These are phyloP conservation scores for Hyparrhenia diplandra DNA, from an alignment of 176 grass and related monocot genomes.

Conservation along the genomic window DNA sequence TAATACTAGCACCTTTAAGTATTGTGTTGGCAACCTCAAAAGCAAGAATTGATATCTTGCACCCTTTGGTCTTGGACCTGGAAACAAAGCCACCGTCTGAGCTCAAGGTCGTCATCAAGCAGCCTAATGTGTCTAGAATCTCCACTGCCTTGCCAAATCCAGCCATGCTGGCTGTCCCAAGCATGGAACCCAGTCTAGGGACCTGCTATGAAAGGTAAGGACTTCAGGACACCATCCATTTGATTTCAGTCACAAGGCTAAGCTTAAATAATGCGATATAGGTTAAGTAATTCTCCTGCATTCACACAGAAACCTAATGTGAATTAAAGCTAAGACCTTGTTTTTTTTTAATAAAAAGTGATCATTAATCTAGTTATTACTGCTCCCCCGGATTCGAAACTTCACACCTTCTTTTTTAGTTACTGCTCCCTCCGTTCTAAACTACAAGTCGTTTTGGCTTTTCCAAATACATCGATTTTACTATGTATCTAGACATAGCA, in stretches of 20 bases:
- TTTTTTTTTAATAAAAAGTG: not conserved
- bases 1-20: slow-evolving; percentile 73
- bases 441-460: no score
- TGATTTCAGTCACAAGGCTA: not conserved
- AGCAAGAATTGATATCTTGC: slow-evolving; percentile 74
- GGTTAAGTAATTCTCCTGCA: not conserved
- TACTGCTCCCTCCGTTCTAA: not conserved
- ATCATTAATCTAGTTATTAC: not conserved
- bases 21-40: slow-evolving; percentile 98
- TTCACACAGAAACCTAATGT: not conserved
- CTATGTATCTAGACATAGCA: no score
- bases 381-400: not conserved
- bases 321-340: not conserved
- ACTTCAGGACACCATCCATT: slow-evolving; percentile 12
- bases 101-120: slow-evolving; percentile 65
- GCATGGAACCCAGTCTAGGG: slow-evolving; percentile 31
- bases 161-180: slow-evolving; percentile 61
- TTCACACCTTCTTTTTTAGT: no score
- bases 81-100: slow-evolving; percentile 60
- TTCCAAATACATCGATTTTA: no score
- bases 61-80: slow-evolving; percentile 58
- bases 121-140: slow-evolving; percentile 76
- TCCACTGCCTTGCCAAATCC: slow-evolving; percentile 88
- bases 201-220: slow-evolving; percentile 21
- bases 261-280: not conserved